phyloP scores from a whole-genome alignment of 768 basidiomycete genomes.

The Termitomyces sp. region DNA sequence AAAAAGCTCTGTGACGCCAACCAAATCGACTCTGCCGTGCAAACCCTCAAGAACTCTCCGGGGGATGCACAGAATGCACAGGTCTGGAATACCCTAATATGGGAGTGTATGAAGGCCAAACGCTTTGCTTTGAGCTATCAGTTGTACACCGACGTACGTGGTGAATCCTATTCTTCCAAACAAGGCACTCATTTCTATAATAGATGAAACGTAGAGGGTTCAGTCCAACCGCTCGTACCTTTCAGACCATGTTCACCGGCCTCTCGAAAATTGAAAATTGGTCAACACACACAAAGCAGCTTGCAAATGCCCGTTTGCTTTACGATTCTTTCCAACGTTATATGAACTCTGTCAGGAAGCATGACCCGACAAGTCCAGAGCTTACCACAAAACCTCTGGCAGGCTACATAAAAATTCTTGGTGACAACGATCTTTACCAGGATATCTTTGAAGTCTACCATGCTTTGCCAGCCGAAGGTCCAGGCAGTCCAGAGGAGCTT shows the following conservation, averaged over 20 bases:
- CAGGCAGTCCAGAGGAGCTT: slow-evolving; percentile 53
- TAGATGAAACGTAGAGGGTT: slow-evolving; percentile 88
- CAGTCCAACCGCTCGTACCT: slow-evolving; percentile 64
- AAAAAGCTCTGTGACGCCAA: slow-evolving; percentile 53
- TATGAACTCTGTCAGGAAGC: slow-evolving; percentile 43
- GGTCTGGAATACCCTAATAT: slow-evolving; percentile 81
- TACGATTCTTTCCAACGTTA: slow-evolving; percentile 57
- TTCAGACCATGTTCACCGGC: slow-evolving; percentile 65
- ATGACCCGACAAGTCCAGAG: slow-evolving; percentile 44
- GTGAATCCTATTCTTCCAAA: not conserved
- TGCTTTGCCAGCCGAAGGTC: slow-evolving; percentile 59
- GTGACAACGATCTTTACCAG: slow-evolving; percentile 54
- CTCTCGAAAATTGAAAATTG: slow-evolving; percentile 61
- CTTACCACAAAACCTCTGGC: slow-evolving; percentile 49
- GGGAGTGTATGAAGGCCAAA: slow-evolving; percentile 53
- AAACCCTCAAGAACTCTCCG: slow-evolving; percentile 65
- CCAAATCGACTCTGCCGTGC: slow-evolving; percentile 59
- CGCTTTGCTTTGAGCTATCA: slow-evolving; percentile 58
- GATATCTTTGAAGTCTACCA: slow-evolving; percentile 77
- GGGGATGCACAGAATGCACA: slow-evolving; percentile 69
- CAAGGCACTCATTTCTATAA: not conserved
- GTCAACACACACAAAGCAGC: slow-evolving; percentile 54
- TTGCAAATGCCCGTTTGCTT: slow-evolving; percentile 55
- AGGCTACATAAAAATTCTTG: slow-evolving; percentile 66
- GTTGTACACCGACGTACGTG: slow-evolving; percentile 66